Percentiles rank a stretch among this genome's conserved stretches.
phyloP scores from a whole-genome alignment of 495 filamentous ascomycete genomes.

The Tuber indicum region DNA sequence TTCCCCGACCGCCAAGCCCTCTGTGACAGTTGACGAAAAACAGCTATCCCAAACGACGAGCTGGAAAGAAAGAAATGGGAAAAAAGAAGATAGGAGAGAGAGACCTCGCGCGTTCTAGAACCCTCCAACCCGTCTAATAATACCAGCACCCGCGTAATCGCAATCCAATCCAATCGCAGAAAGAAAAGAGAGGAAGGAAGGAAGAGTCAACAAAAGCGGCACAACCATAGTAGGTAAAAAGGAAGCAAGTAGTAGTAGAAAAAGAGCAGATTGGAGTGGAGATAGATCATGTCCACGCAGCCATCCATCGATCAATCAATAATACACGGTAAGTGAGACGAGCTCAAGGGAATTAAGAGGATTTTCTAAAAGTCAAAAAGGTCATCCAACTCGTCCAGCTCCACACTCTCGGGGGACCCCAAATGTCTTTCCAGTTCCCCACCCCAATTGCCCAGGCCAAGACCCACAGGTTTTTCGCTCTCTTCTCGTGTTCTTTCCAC shows the following conservation, averaged over 20 bases:
- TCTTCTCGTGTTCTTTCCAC: conserved; percentile 26
- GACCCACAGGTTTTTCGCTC: conserved; percentile 44
- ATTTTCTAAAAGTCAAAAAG: conserved; percentile 61
- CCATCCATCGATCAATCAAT: background rate
- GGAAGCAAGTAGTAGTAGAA: background rate
- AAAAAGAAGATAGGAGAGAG: background rate
- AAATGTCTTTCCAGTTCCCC: conserved; percentile 58
- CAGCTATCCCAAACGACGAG: background rate
- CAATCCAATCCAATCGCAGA: background rate
- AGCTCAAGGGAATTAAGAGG: background rate
- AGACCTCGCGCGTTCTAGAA: background rate
- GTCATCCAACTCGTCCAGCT: conserved; percentile 86
- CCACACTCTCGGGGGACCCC: conserved; percentile 78
- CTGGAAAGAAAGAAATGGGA: background rate
- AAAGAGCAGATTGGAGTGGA: background rate
- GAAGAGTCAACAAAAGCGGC: background rate
- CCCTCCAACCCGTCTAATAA: background rate
- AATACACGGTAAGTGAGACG: background rate
- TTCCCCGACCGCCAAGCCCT: background rate
- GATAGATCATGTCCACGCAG: background rate
- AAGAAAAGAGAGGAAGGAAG: background rate
- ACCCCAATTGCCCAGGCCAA: conserved; percentile 49
- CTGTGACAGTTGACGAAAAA: background rate
- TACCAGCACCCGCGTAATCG: background rate
- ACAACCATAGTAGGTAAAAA: background rate